Evolutionary conservation across 1,284 basidiomycete species (phyloP).

Genomic region (Ceratobasidium sp.): DNA sequence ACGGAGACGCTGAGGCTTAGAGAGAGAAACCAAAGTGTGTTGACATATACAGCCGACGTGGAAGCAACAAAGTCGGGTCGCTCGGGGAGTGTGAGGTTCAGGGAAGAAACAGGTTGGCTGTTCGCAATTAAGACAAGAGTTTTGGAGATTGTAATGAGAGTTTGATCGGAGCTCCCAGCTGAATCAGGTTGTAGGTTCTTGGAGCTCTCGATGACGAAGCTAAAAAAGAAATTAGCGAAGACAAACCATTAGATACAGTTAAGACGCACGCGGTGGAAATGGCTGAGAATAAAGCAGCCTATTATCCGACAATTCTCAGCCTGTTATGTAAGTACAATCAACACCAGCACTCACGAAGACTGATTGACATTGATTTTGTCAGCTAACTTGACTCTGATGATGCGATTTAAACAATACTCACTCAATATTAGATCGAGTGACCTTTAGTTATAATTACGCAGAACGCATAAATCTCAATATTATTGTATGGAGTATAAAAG

Average conservation of each 20-base stretch:
- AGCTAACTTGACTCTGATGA: background rate
- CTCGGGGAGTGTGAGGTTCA: background rate
- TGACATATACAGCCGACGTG: constrained; percentile 6
- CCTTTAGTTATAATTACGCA: background rate
- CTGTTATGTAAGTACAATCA: too few relatives aligned
- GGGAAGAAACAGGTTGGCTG: background rate
- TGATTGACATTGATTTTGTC: background rate
- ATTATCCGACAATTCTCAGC: background rate
- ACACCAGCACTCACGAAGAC: constrained; percentile 16
- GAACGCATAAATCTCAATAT: background rate
- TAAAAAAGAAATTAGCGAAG: background rate
- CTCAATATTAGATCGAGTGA: constrained; percentile 12
- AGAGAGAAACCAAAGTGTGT: constrained; percentile 30
- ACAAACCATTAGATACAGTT: background rate
- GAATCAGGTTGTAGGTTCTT: constrained; percentile 7
- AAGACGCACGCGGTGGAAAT: constrained; percentile 10
- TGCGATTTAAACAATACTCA: background rate
- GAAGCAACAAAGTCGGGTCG: background rate
- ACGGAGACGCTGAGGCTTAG: constrained; percentile 17
- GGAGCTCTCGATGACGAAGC: constrained; percentile 18
- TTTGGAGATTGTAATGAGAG: background rate
- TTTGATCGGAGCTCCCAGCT: background rate
- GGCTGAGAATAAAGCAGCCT: constrained; percentile 33
- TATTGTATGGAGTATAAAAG: background rate
- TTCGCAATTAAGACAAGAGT: background rate